Evolutionary conservation across 1,284 basidiomycete species (phyloP), one percentile per base, ranked within the genome.

Genomic region (Ceratorhiza oryzae-sativae): DNA sequence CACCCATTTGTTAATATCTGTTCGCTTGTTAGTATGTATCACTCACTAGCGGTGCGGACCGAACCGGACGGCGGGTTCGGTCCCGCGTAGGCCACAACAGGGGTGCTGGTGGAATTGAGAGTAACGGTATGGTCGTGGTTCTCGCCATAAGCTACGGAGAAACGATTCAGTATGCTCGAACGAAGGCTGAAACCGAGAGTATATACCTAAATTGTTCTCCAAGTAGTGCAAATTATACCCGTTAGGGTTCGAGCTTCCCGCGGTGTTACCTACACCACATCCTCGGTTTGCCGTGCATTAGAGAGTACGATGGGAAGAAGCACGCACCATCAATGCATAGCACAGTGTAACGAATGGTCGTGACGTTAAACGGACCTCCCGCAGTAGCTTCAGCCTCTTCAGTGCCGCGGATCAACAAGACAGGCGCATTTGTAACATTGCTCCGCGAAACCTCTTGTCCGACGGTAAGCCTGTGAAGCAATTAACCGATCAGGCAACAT

Each of bases 1-100:
- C 39, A 46, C 13, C 36, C 18, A 36, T 34, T 30, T 27, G 53
- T 72, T 2, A 60, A 32, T 4, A 56, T 34, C 18, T 32, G 42
- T 13, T 15, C 27, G 23, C 12, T 30, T 25, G 32, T 32, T 15
- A 3, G 34, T 23, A 41, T 25, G 13, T 12, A 42, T 10, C 30
- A 67, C 46, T 42, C 46, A 70, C 55, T 73, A 76, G 46, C 75
- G 75, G 51, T 76, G 76, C 25, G 76, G 73, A 6, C 76, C 76
- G 71, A 72, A n/a, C 75, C 75, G 18, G 75, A 34, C 45, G 74
- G 68, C 59, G 73, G 73, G 42, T 61, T 67, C 15, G 75, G 75
- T 23, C 72, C 75, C 13, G 72, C 72, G 51, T 75, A 76, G 13
- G 60, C 70, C 9, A 74, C 73, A 48, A 76, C 74, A 1, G 75